Base-by-base conservation (phyloP, 2,329 filamentous ascomycete genomes). In the Aspergillus luchuensis region DNA sequence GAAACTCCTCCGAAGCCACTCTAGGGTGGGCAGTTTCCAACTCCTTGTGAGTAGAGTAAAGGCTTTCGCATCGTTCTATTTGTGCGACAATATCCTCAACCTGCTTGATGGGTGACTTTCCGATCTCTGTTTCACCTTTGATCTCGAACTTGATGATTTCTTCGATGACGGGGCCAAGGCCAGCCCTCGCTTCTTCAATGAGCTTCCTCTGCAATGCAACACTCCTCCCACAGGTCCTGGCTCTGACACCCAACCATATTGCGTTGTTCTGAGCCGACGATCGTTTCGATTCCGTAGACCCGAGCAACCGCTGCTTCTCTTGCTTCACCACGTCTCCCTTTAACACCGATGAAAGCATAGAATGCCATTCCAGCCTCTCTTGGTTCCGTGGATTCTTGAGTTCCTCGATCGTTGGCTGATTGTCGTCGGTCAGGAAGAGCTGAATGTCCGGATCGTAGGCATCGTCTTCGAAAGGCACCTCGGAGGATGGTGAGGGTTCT, bases 291-390 rank as follows among this genome's bases (percentile, higher is more conserved):
- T 91, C 90, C 52, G 85, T 82, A 65, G 91, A 89, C 49, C 92
- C 93, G 67, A 96, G 95, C 71, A 99, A 78, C 48, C 95, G 88
- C 76, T 97, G 96, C 83, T 99, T 99, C 79, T 99, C 95, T 76
- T 99, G 95, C 70, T 92, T 91, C 60, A 99, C 94, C 8, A 99
- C 95, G 75, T 99, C 95, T 66, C 95, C 95, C 1, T 93, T 97
- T 67, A 99, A 80, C 4, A 99, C 95, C 13, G 94, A 96, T 61
- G 94, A 91, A 59, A 99, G 80, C 95, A 99, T 99, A 3, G 92
- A 92, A 78, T 99, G 93, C 95, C 95, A 99, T 78, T 99, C 95
- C 23, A 99, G 82, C 48, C 94, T 85, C 76, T 98, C 95, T 63
- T 93, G 85, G 72, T 93, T 97, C 64, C 89, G 87, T 1, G 92